These are phyloP conservation scores for Bipolaris victoriae DNA, from an alignment of 2,329 filamentous ascomycete genomes.

Conservation along the genomic window DNA sequence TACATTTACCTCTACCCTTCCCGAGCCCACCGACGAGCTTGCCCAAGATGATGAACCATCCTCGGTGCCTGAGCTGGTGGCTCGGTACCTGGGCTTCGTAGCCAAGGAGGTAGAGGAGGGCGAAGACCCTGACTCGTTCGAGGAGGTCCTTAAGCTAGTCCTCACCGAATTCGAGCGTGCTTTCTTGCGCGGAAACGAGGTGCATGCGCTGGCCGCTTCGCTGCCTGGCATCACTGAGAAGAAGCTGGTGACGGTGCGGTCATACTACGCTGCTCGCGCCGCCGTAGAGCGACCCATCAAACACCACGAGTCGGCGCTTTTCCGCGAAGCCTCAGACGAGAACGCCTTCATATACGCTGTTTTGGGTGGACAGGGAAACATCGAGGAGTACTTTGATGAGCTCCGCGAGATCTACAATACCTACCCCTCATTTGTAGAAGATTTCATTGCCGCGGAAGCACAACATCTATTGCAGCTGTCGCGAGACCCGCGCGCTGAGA, in stretches of 20 bases:
- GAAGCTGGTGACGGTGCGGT: slow-evolving; percentile 86
- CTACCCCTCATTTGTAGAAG: slow-evolving; percentile 88
- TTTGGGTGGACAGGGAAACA: slow-evolving; percentile 97
- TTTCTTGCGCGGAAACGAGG: slow-evolving; percentile 94
- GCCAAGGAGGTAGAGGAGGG: slow-evolving; percentile 89
- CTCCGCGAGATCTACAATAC: slow-evolving; percentile 88
- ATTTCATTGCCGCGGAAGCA: slow-evolving; percentile 80
- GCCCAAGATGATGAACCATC: slow-evolving; percentile 99
- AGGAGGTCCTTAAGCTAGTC: slow-evolving; percentile 89
- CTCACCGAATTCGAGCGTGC: slow-evolving; percentile 96
- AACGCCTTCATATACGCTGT: slow-evolving; percentile 89
- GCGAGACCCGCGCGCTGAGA: slow-evolving; percentile 83
- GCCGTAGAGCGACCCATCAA: slow-evolving; percentile 86
- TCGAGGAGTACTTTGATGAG: slow-evolving; percentile 99
- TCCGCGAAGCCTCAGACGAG: slow-evolving; percentile 84
- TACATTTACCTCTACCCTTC: slow-evolving; percentile 82
- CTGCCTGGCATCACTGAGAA: slow-evolving; percentile 91
- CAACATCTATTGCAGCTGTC: slow-evolving; percentile 86
- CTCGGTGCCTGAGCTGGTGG: slow-evolving; percentile 88
- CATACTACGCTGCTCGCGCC: slow-evolving; percentile 88
- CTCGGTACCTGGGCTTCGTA: slow-evolving; percentile 89
- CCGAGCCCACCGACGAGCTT: slow-evolving; percentile 91
- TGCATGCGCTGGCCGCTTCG: slow-evolving; percentile 84
- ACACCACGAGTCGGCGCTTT: slow-evolving; percentile 89
- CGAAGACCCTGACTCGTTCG: slow-evolving; percentile 89